A percentile compares a stretch with the other conserved stretches of the same genome.
Conservation (phyloP, 306 rosid genomes). For the Fagus crenata region DNA sequence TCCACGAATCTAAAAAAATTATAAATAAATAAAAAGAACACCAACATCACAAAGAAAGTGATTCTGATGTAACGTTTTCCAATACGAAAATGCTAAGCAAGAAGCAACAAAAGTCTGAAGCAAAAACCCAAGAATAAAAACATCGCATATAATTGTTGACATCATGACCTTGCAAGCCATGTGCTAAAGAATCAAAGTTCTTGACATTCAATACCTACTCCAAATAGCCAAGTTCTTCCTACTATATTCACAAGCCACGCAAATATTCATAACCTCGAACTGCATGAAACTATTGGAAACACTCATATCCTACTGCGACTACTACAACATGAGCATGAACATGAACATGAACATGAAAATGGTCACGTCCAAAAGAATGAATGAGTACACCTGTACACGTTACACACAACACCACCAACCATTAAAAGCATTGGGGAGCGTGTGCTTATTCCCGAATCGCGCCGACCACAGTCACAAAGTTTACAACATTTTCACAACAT, state of each 20-base stretch:
- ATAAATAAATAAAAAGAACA: not conserved
- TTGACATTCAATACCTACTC: not conserved
- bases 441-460: not conserved
- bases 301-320: too few relatives aligned
- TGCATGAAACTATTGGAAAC: not conserved
- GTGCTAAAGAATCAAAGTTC: constrained; percentile 36
- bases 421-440: not conserved
- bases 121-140: not conserved
- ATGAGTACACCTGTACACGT: not conserved
- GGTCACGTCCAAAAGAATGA: not conserved
- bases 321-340: not conserved
- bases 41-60: not conserved
- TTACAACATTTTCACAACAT: not conserved
- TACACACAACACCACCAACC: not conserved
- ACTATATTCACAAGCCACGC: not conserved
- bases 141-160: constrained; percentile 28
- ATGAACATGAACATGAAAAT: not conserved
- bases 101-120: not conserved
- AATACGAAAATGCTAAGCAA: not conserved
- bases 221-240: not conserved
- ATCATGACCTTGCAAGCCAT: constrained; percentile 26
- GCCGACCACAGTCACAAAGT: not conserved
- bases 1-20: too few relatives aligned
- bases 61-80: not conserved
- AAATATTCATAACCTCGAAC: not conserved